phyloP scores from a whole-genome alignment of 805 yeast genomes.

The Vanderwaltozyma verrucispora region DNA sequence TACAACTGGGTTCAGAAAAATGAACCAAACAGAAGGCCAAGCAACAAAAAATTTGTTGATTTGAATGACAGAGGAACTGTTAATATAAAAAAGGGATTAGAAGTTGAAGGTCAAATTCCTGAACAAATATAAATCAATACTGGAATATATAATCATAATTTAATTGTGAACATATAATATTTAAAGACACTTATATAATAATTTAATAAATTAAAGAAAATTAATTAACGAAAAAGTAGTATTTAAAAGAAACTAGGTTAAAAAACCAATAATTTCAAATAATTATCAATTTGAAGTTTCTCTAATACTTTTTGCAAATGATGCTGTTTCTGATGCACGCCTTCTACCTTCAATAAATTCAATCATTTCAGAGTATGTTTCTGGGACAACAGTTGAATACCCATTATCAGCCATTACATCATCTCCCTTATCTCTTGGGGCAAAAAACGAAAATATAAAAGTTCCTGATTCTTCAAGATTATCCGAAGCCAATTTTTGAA shows the following conservation, averaged over 20 bases:
- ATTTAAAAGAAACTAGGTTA: too few species aligned
- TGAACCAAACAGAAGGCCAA: constrained; percentile 19
- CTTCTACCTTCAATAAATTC: constrained; percentile 83
- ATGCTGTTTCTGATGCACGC: constrained; percentile 75
- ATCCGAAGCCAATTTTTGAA: constrained; percentile 54
- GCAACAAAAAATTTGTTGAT: constrained; percentile 29
- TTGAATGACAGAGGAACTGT: constrained; percentile 28
- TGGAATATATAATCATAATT: too few species aligned
- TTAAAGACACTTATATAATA: not conserved
- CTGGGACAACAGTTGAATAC: constrained; percentile 69
- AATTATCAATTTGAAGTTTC: not conserved
- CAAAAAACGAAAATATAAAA: constrained; percentile 82
- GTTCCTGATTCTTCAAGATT: constrained; percentile 68
- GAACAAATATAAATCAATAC: constrained; percentile 12
- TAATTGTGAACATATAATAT: not conserved
- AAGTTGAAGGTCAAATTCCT: constrained; percentile 25
- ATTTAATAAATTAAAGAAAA: too few species aligned
- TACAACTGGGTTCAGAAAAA: constrained; percentile 24
- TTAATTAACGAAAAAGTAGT: constrained; percentile 12
- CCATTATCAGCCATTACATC: constrained; percentile 25
- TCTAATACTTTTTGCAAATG: constrained; percentile 31
- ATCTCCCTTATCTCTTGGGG: constrained; percentile 40
- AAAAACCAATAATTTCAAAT: too few species aligned
- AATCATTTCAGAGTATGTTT: constrained; percentile 87
- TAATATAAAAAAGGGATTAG: constrained; percentile 25